Evolutionary conservation across 1,284 basidiomycete species (phyloP).

Genomic region (Trametes hirsuta): DNA sequence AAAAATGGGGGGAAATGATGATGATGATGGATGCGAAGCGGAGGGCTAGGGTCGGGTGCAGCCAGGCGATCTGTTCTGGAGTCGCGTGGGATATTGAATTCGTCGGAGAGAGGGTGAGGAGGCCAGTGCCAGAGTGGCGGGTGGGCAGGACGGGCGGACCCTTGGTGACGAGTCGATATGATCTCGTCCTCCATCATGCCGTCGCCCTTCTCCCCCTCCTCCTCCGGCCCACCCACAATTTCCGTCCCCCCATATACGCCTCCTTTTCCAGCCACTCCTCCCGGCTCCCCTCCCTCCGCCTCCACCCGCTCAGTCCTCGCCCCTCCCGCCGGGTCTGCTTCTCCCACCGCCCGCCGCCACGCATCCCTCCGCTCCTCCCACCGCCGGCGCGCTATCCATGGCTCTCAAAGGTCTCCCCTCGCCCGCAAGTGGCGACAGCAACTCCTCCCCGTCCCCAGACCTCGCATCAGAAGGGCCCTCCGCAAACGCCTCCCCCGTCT

Average conservation of each 20-base stretch:
- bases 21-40: constrained; percentile 7
- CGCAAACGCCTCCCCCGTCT: constrained; percentile 35
- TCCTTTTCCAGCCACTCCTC: constrained; percentile 30
- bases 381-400: constrained; percentile 17
- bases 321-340: constrained; percentile 1
- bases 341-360: constrained; percentile 13
- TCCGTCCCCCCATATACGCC: constrained; percentile 24
- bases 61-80: constrained; percentile 18
- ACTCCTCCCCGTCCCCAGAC: constrained; percentile 32
- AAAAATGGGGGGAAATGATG: constrained; percentile 11
- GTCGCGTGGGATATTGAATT: constrained; percentile 25
- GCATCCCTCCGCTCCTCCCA: constrained; percentile 3
- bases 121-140: constrained; percentile 6
- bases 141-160: constrained; percentile 23
- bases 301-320: constrained; percentile 17
- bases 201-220: constrained; percentile 32
- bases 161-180: constrained; percentile 34
- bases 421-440: constrained; percentile 38
- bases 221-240: constrained; percentile 23
- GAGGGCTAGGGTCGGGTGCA: neutral
- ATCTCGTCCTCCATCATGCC: constrained; percentile 33
- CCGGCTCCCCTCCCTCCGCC: constrained; percentile 24
- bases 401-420: constrained; percentile 38
- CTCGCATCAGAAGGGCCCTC: constrained; percentile 31
- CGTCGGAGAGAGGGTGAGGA: constrained; percentile 7